phyloP scores from a whole-genome alignment of 768 basidiomycete species.

The Lenzites betulinus region DNA sequence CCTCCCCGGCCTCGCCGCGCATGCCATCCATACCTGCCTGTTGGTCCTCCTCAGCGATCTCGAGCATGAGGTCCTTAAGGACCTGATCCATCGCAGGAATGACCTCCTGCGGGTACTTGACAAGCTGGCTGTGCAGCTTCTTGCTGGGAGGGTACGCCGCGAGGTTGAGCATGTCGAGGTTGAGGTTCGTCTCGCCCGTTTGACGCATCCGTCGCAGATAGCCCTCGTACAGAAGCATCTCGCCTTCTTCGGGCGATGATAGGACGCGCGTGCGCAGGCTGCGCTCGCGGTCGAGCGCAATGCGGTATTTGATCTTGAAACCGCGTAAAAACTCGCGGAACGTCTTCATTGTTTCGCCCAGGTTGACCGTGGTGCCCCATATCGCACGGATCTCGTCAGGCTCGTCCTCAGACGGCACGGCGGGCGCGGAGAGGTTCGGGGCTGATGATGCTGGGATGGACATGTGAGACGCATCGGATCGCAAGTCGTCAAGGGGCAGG shows the following conservation, averaged over 20 bases:
- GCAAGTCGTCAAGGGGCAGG: conserved; percentile 45
- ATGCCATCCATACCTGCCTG: conserved; percentile 71
- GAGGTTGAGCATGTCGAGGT: conserved; percentile 86
- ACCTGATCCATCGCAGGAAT: conserved; percentile 97
- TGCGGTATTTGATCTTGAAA: conserved; percentile 91
- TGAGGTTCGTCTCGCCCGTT: conserved; percentile 91
- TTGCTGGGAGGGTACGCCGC: conserved; percentile 81
- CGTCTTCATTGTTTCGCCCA: conserved; percentile 86
- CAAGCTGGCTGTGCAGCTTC: conserved; percentile 81
- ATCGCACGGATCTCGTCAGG: conserved; percentile 89
- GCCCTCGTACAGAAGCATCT: conserved; percentile 71
- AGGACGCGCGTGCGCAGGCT: conserved; percentile 53
- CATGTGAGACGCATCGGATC: conserved; percentile 61
- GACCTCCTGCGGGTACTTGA: conserved; percentile 96
- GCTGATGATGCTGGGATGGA: conserved; percentile 60
- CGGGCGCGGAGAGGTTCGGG: conserved; percentile 60
- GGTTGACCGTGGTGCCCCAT: conserved; percentile 96
- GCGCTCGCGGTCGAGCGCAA: conserved; percentile 65
- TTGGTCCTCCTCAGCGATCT: conserved; percentile 81
- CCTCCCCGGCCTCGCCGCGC: conserved; percentile 73
- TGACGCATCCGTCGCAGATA: conserved; percentile 86
- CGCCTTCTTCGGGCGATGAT: conserved; percentile 64
- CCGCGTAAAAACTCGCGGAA: conserved; percentile 89
- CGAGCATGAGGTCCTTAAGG: conserved; percentile 90
- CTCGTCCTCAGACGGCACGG: conserved; percentile 66